Base-by-base conservation (phyloP, 163 green algal genomes). In the Scenedesmus sp. region DNA sequence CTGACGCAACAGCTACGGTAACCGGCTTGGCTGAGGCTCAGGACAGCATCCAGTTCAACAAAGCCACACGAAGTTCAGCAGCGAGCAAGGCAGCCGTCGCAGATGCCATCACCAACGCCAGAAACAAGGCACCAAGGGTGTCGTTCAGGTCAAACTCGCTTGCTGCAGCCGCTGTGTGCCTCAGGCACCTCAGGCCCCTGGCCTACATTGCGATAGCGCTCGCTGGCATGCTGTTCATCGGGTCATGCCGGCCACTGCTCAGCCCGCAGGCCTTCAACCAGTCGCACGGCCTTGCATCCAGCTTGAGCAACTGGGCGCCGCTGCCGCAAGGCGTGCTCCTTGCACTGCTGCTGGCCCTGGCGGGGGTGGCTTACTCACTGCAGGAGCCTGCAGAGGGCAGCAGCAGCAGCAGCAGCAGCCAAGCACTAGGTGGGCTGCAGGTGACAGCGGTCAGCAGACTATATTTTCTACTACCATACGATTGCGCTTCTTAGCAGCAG, bases 271-370 rank as follows among this genome's bases (percentile, higher is more conserved):
- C 51, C 1, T 87, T 78, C 56, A 30, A 22, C 5, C 40, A 33
- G 30, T 24, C 26, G n/a, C 72, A 24, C 18, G 35, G 46, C 30
- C 0, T 86, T 30, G 44, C 81, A 24, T 7, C 24, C 3, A 46
- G 18, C 30, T 30, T 86, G 81, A 30, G 49, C 43, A n/a, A 73
- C 43, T 70, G 44, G 44, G 13, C 10, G 5, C 82, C 82, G 24
- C 49, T 87, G 35, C 82, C 82, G 18, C 82, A 87, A 43, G 82
- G 20, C 4, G 24, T n/a, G n/a, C 82, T 87, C 53, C 9, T 30
- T 3, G 33, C 20, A 12, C 82, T 87, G 49, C n/a, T 76, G 82
- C 35, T 79, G 33, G 82, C 82, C 22, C 49, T 76, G 53, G 5
- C 59, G 78, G 42, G 42, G 15, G 46, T 49, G 13, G 46, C 49